Evolutionary conservation across 768 basidiomycete genomes (phyloP), one percentile per base, ranked within the genome.

Genomic region (Mycena vitilis): DNA sequence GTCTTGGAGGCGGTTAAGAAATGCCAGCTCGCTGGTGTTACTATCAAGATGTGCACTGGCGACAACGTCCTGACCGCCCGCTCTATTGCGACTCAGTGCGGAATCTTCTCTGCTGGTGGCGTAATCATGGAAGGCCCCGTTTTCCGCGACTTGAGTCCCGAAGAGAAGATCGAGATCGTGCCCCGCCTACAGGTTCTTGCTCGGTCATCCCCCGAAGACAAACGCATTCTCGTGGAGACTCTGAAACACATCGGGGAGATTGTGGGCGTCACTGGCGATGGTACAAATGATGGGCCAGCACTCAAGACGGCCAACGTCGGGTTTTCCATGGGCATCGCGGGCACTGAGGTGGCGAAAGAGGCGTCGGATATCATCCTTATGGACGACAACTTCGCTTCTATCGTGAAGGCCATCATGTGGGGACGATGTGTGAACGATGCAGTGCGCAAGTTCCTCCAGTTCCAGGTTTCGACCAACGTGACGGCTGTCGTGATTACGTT

Each of bases 401-500:
- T 99, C 75, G 95, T 98, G 72, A 92, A 95, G 73, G 98, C 98
- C 63, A 98, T 99, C 73, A 96, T 98, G 85, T 99, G 98, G 97
- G 98, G 98, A 49, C 94, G 98, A 56, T 97, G 95, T 75, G 97
- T 99, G 70, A 99, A 98, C 78, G 98, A 99, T 75, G 90, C 96
- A 0, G 98, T 99, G 58, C 91, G 92, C 77, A 99, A 99, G 83
- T 99, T 99, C 83, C 77, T 99, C 66, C 97, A 98, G 82, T 98
- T 98, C 86, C 95, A 95, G 80, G 85, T 95, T 68, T 94, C 93
- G 22, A 94, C 94, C 74, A 99, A 99, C 83, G 89, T 99, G 68
- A 96, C 96, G 8, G 98, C 98, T 38, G 96, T 99, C 55, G 79
- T 96, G 65, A 91, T 98, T 76, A 98, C 97, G 13, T 96, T 95